phyloP scores from a whole-genome alignment of 306 rosid species.

The Castanea crenata region DNA sequence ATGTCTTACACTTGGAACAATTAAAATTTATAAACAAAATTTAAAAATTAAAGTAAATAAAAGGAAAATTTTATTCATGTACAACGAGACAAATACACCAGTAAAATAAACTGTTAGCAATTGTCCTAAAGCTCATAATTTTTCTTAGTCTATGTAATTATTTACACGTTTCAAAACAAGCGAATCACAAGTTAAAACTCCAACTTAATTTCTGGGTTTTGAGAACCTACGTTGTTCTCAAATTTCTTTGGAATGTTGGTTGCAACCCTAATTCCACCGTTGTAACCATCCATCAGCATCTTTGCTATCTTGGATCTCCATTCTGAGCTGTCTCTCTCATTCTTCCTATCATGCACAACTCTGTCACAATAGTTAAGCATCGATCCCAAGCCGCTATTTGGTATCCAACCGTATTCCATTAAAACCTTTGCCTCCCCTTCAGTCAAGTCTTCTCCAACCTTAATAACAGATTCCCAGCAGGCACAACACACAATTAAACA shows the following conservation, averaged over 20 bases:
- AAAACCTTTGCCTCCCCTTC: conserved; percentile 80
- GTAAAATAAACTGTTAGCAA: neutral
- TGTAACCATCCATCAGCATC: conserved; percentile 66
- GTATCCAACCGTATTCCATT: conserved; percentile 74
- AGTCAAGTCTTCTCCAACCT: conserved; percentile 58
- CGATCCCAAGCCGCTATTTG: conserved; percentile 79
- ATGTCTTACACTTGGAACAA: too few species aligned
- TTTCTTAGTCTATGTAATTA: neutral
- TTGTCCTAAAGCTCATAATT: neutral
- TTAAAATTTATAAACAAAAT: too few species aligned
- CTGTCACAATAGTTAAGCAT: conserved; percentile 83
- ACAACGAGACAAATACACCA: too few species aligned
- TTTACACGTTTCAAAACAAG: conserved; percentile 17
- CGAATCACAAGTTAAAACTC: conserved; percentile 23
- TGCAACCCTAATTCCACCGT: conserved; percentile 51
- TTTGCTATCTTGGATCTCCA: conserved; percentile 86
- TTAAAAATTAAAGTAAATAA: too few species aligned
- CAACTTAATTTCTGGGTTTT: conserved; percentile 32
- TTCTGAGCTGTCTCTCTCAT: conserved; percentile 53
- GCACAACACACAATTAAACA: neutral
- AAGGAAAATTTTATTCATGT: too few species aligned
- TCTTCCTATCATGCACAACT: conserved; percentile 80
- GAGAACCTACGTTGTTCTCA: conserved; percentile 34
- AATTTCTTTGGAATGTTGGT: conserved; percentile 46
- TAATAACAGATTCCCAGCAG: neutral